Conservation (phyloP, 257 asterid genomes). For the Cordia subcordata region DNA sequence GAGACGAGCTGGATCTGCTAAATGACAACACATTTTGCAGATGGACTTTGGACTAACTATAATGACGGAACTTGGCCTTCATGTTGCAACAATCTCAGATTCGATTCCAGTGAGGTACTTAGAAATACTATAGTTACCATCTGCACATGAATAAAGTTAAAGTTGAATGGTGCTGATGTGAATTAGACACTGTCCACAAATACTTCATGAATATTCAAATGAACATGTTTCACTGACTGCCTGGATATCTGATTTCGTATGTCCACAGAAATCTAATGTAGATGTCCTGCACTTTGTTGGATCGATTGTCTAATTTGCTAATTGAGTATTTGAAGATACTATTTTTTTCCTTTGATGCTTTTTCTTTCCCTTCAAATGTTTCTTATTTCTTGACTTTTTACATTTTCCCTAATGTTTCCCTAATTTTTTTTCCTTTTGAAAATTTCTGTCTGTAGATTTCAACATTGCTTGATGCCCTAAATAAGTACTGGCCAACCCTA, state of each 20-base stretch:
- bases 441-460: conserved; percentile 45
- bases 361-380: no score
- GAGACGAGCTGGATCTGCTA: conserved; percentile 2
- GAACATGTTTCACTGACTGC: no score
- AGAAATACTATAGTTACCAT: background rate
- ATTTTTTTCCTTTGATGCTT: no score
- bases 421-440: no score
- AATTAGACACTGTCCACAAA: background rate
- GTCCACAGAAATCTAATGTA: no score
- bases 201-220: background rate
- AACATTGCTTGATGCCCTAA: conserved; percentile 42
- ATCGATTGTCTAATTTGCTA: no score
- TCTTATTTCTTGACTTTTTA: no score
- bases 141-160: no score
- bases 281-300: no score
- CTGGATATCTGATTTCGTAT: no score
- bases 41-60: conserved; percentile 92
- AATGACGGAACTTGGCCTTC: conserved; percentile 93
- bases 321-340: no score
- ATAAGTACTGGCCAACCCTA: conserved; percentile 76
- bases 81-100: conserved; percentile 61
- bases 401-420: background rate
- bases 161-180: background rate
- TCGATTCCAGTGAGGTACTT: conserved; percentile 55
- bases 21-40: conserved; percentile 27